Evolutionary conservation across 1,284 basidiomycete species (phyloP).

Genomic region (Ganoderma sinense): DNA sequence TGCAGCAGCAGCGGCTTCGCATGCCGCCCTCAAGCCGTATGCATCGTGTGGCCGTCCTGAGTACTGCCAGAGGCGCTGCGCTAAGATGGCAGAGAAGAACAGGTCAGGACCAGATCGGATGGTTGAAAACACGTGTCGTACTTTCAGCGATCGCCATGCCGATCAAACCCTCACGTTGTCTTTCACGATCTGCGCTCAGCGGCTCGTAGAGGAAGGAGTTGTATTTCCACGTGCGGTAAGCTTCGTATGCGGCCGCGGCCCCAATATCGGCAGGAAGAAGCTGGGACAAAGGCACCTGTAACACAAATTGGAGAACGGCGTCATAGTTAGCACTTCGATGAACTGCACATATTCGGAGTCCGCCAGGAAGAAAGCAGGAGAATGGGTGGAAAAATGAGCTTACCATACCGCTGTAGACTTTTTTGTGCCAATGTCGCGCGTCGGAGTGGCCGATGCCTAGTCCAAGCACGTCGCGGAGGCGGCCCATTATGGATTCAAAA

Average conservation of each 20-base stretch:
- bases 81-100: background rate
- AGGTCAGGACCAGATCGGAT: constrained; percentile 41
- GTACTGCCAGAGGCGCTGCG: constrained; percentile 30
- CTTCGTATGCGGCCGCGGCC: constrained; percentile 73
- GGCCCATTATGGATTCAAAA: constrained; percentile 64
- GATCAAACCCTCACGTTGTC: constrained; percentile 66
- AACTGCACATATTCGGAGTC: constrained; percentile 8
- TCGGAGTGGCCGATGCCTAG: constrained; percentile 56
- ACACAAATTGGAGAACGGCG: constrained; percentile 35
- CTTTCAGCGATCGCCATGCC: constrained; percentile 72
- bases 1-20: constrained; percentile 24
- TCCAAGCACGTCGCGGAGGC: constrained; percentile 48
- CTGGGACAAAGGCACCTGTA: constrained; percentile 46
- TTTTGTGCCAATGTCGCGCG: constrained; percentile 65
- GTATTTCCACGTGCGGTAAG: constrained; percentile 64
- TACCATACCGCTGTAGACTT: constrained; percentile 65
- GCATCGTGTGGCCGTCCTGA: constrained; percentile 20
- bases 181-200: constrained; percentile 57
- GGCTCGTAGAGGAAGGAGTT: constrained; percentile 63
- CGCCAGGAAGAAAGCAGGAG: constrained; percentile 12
- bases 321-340: constrained; percentile 55
- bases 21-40: constrained; percentile 24
- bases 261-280: constrained; percentile 64
- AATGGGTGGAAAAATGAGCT: constrained; percentile 27
- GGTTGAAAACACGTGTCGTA: constrained; percentile 58